Percentiles rank a stretch among this genome's conserved stretches.
Evolutionary conservation across 371 early-diverging fungal genomes (phyloP).

Genomic region (Haplosporangium sp.): DNA sequence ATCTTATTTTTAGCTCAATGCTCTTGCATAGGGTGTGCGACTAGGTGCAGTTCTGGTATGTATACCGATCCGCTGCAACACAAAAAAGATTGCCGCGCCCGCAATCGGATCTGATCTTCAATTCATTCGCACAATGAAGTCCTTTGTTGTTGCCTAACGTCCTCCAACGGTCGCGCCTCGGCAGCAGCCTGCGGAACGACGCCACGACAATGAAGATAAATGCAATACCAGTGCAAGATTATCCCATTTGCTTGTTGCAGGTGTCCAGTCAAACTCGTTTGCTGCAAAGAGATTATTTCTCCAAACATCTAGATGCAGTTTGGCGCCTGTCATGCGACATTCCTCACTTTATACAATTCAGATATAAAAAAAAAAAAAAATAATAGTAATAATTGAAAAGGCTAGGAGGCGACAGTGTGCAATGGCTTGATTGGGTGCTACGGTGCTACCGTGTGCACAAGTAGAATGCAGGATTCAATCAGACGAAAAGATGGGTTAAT

Average conservation of each 20-base stretch:
- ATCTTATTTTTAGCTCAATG: too few relatives aligned
- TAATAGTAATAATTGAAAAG: too few relatives aligned
- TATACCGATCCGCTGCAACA: too few relatives aligned
- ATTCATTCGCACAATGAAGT: slow-evolving; percentile 39
- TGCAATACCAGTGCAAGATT: slow-evolving; percentile 51
- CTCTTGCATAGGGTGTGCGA: too few relatives aligned
- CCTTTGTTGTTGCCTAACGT: slow-evolving; percentile 43
- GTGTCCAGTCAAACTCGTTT: slow-evolving; percentile 10
- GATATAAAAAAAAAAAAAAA: background rate
- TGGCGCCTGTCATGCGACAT: slow-evolving; percentile 8
- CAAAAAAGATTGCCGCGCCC: too few relatives aligned
- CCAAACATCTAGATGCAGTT: slow-evolving; percentile 13
- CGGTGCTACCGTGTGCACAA: too few relatives aligned
- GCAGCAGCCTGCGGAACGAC: slow-evolving; percentile 49
- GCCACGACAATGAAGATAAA: slow-evolving; percentile 47
- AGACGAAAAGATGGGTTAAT: background rate
- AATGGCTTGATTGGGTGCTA: too few relatives aligned
- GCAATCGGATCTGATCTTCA: slow-evolving; percentile 1
- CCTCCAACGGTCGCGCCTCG: slow-evolving; percentile 53
- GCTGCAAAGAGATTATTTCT: slow-evolving; percentile 19
- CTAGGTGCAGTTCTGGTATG: too few relatives aligned
- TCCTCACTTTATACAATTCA: background rate
- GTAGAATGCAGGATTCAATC: too few relatives aligned
- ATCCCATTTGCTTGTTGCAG: slow-evolving; percentile 9
- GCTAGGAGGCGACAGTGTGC: too few relatives aligned